Evolutionary conservation across 163 green algal species (phyloP), one percentile per base, ranked within the genome.

Genomic region (Chlamydomonas reinhardtii): DNA sequence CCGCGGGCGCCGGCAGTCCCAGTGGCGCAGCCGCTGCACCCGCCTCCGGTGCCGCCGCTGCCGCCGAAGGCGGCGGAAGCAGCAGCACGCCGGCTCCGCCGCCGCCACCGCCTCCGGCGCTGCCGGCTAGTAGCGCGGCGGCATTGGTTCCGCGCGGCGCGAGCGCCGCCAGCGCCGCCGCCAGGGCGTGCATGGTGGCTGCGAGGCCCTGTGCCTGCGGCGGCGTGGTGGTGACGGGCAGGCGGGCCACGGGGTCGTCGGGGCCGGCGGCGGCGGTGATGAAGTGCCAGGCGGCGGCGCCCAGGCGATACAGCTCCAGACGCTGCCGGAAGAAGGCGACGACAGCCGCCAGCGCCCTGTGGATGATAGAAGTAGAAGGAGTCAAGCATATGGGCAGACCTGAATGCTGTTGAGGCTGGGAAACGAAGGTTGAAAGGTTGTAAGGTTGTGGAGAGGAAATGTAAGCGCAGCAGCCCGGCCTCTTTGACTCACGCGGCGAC

Each of bases 291-390:
- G 80, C 69, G 16, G 73, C 80, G 35, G 80, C 80, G n/a, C 80
- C 69, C 70, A 86, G 80, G 54, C 80, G 80, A 70, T 80, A 86
- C 34, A 86, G 80, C 69, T 86, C 70, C 54, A 79, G 25, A 19
- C 80, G 80, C 80, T 86, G 80, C 12, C 80, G 80, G 80, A 80
- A 86, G 34, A 74, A 79, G 35, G 56, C 69, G 29, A 54, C 37
- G 19, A 52, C 8, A n/a, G 48, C 70, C 27, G 80, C 80, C 70
- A 79, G 56, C 20, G 35, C 29, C 80, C 80, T 86, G 54, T 1
- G 17, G 29, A 22, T 24, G 22, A n/a, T 54, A 14, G 39, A 15
- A 16, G 71, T 14, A 8, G 37, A 39, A 1, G 15, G 19, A 4
- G 32, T 34, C 48, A 56, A 56, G 9, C 24, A 71, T n/a, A n/a